These are phyloP conservation scores for Monilinia fructicola DNA, from an alignment of 2,329 filamentous ascomycete genomes.

Conservation along the genomic window DNA sequence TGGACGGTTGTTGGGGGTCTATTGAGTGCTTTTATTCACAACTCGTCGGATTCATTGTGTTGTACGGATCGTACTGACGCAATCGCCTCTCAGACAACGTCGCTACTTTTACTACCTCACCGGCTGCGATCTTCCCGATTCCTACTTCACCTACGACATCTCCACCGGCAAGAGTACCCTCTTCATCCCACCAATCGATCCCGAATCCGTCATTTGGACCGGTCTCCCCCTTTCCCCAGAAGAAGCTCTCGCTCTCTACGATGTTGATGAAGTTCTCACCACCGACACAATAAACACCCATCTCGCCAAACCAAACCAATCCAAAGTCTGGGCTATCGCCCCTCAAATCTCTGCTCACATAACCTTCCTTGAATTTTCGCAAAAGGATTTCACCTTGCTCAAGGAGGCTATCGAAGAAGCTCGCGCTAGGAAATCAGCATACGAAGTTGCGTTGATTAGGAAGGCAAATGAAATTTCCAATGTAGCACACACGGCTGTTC, in stretches of 20 bases:
- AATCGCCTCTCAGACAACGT: slow-evolving; percentile 62
- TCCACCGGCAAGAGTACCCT: slow-evolving; percentile 71
- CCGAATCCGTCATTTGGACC: slow-evolving; percentile 91
- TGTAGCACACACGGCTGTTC: slow-evolving; percentile 63
- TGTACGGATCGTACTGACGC: slow-evolving; percentile 7
- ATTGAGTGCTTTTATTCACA: too few relatives aligned
- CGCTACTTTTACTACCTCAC: slow-evolving; percentile 94
- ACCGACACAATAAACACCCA: slow-evolving; percentile 74
- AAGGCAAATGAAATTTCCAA: slow-evolving; percentile 70
- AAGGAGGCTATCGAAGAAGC: slow-evolving; percentile 66
- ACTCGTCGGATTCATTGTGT: background rate
- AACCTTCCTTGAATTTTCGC: slow-evolving; percentile 68
- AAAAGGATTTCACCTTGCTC: slow-evolving; percentile 56
- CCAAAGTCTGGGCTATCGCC: slow-evolving; percentile 69
- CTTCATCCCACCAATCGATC: slow-evolving; percentile 85
- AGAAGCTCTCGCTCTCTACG: slow-evolving; percentile 74
- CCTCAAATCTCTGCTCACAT: slow-evolving; percentile 72
- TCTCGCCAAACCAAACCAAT: slow-evolving; percentile 45
- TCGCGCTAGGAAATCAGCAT: slow-evolving; percentile 71
- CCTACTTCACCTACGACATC: slow-evolving; percentile 79
- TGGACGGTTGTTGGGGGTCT: background rate
- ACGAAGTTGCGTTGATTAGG: slow-evolving; percentile 70
- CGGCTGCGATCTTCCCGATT: slow-evolving; percentile 77
- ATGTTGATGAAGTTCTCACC: slow-evolving; percentile 75
- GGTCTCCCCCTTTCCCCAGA: slow-evolving; percentile 76